A percentile compares a stretch with the other conserved stretches of the same genome.
Evolutionary conservation across 1,284 basidiomycete species (phyloP).

Genomic region (Chondrostereum purpureum): DNA sequence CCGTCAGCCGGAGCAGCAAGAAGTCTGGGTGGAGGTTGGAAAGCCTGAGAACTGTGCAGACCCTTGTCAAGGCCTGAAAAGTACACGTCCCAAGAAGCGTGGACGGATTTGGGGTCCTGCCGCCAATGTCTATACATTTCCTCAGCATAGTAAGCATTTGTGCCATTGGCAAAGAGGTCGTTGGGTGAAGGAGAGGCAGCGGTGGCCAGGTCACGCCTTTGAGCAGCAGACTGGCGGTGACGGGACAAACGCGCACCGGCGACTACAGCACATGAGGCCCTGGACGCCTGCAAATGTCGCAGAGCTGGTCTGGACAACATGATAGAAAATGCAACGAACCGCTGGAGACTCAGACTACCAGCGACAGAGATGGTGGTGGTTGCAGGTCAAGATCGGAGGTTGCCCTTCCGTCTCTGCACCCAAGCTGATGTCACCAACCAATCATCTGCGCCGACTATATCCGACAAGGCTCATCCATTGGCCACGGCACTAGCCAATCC

Average conservation of each 20-base stretch:
- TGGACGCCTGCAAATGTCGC: conserved; percentile 10
- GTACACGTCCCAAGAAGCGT: conserved; percentile 93
- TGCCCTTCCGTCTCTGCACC: background rate
- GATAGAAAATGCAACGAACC: background rate
- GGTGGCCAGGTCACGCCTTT: conserved; percentile 39
- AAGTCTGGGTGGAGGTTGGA: conserved; percentile 74
- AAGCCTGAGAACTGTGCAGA: conserved; percentile 77
- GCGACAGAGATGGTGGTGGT: background rate
- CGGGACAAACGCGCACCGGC: conserved; percentile 5
- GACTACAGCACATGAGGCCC: conserved; percentile 5
- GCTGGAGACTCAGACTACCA: no score
- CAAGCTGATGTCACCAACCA: background rate
- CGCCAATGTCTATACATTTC: conserved; percentile 94
- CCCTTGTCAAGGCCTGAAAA: conserved; percentile 93
- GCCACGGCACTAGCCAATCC: background rate
- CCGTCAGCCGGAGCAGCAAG: conserved; percentile 70
- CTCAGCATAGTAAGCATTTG: conserved; percentile 92
- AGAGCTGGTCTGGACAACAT: conserved; percentile 15
- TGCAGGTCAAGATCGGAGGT: background rate
- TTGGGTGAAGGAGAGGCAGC: conserved; percentile 59
- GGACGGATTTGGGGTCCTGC: conserved; percentile 87
- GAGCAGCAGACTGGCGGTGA: conserved; percentile 1
- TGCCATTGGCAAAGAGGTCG: conserved; percentile 84
- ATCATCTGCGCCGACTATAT: background rate
- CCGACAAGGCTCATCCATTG: background rate